phyloP scores from a whole-genome alignment of 2,329 filamentous ascomycete genomes.

The Pseudogymnoascus sp. region DNA sequence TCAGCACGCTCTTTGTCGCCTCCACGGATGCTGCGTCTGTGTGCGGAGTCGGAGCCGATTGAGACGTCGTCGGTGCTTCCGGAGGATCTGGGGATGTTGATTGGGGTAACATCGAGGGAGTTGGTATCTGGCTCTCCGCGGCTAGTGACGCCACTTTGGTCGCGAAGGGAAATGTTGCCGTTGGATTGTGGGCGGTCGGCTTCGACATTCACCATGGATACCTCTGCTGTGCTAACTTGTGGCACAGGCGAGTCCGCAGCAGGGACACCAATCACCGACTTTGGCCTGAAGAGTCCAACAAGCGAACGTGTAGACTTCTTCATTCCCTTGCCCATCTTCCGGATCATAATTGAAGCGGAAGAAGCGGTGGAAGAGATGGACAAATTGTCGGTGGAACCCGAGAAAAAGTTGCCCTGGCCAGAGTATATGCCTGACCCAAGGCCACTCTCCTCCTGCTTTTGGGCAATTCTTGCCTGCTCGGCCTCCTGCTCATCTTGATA shows the following conservation, averaged over 20 bases:
- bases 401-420: slow-evolving; percentile 73
- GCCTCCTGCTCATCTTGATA: slow-evolving; percentile 60
- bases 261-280: slow-evolving; percentile 75
- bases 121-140: slow-evolving; percentile 81
- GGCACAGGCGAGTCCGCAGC: slow-evolving; percentile 58
- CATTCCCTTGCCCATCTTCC: slow-evolving; percentile 98
- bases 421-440: slow-evolving; percentile 92
- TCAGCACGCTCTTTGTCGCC: slow-evolving; percentile 86
- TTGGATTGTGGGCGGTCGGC: slow-evolving; percentile 78
- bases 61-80: slow-evolving; percentile 21
- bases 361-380: slow-evolving; percentile 86
- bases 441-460: slow-evolving; percentile 84
- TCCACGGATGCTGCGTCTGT: slow-evolving; percentile 82
- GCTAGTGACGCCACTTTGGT: slow-evolving; percentile 66
- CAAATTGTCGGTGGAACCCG: slow-evolving; percentile 87
- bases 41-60: slow-evolving; percentile 25
- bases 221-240: slow-evolving; percentile 68
- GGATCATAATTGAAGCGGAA: slow-evolving; percentile 85
- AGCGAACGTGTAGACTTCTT: slow-evolving; percentile 88
- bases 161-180: slow-evolving; percentile 60
- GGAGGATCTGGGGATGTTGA: slow-evolving; percentile 34
- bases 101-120: slow-evolving; percentile 56
- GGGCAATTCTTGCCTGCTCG: slow-evolving; percentile 84
- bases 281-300: slow-evolving; percentile 89
- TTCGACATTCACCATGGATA: slow-evolving; percentile 94